Evolutionary conservation across 768 basidiomycete species (phyloP).

Genomic region (Pleurotus tuoliensis): DNA sequence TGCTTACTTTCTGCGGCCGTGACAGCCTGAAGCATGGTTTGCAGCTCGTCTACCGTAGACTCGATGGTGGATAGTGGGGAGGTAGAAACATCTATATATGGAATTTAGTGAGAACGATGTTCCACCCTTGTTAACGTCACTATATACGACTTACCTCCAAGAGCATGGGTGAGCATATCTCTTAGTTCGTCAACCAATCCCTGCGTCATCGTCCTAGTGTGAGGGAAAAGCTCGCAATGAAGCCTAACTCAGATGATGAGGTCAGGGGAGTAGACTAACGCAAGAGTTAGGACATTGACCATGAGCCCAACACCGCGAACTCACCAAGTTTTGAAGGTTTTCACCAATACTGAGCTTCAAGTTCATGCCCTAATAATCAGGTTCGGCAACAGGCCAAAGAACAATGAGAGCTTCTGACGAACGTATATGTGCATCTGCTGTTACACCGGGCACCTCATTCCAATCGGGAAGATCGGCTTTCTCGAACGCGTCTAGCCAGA

Average conservation of each 20-base stretch:
- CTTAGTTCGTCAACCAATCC: conserved; percentile 20
- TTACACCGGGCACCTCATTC: conserved; percentile 8
- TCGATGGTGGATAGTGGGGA: conserved; percentile 2
- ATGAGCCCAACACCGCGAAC: neutral
- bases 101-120: neutral
- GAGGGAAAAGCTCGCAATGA: conserved; percentile 30
- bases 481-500: conserved; percentile 39
- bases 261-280: neutral
- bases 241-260: conserved; percentile 18
- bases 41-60: conserved; percentile 1
- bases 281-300: neutral
- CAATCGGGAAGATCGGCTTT: conserved; percentile 10
- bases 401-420: conserved; percentile 1
- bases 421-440: conserved; percentile 25
- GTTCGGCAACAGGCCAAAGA: neutral
- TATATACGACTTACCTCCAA: conserved; percentile 2
- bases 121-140: too few species aligned
- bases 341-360: conserved; percentile 35
- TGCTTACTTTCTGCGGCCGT: neutral
- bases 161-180: conserved; percentile 15
- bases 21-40: neutral
- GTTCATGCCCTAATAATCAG: conserved; percentile 22
- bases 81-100: neutral
- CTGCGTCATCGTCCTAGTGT: conserved; percentile 19
- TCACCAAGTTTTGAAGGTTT: too few species aligned